Conservation (phyloP, 2,329 filamentous ascomycete genomes). For the Penicillium hordei region DNA sequence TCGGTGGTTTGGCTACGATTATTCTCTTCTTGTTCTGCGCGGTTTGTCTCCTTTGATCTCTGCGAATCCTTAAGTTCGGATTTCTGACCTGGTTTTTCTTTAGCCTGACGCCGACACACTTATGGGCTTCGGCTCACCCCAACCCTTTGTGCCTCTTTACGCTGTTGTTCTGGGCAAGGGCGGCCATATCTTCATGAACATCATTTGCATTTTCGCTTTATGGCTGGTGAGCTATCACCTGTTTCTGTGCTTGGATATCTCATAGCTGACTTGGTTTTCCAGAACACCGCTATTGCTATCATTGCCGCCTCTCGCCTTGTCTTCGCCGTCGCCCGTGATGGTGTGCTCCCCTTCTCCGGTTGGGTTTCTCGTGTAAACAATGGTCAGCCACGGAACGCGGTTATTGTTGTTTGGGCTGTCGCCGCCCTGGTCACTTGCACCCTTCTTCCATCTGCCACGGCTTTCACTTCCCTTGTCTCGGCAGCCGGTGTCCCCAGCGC, state of each 20-base stretch:
- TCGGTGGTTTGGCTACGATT: slow-evolving; percentile 57
- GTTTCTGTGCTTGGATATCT: neutral
- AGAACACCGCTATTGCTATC: slow-evolving; percentile 61
- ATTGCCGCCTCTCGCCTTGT: slow-evolving; percentile 61
- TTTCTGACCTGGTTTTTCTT: slow-evolving; percentile 8
- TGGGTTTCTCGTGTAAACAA: slow-evolving; percentile 58
- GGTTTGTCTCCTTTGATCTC: slow-evolving; percentile 5
- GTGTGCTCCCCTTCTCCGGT: slow-evolving; percentile 58
- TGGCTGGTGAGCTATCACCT: slow-evolving; percentile 21
- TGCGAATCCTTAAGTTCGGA: no score
- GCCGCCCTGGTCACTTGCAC: slow-evolving; percentile 59
- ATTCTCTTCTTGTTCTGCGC: slow-evolving; percentile 62
- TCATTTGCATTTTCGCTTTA: slow-evolving; percentile 45
- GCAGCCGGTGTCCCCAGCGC: slow-evolving; percentile 55
- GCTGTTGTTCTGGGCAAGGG: slow-evolving; percentile 56
- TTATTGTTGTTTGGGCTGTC: slow-evolving; percentile 59
- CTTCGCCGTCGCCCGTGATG: slow-evolving; percentile 62
- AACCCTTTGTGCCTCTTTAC: slow-evolving; percentile 61
- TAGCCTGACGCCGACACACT: slow-evolving; percentile 55
- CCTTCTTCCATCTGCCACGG: slow-evolving; percentile 56
- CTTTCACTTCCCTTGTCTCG: slow-evolving; percentile 56
- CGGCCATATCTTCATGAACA: slow-evolving; percentile 61
- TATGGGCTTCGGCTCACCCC: slow-evolving; percentile 55
- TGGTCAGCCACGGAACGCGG: slow-evolving; percentile 61
- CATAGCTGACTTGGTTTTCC: neutral